These are phyloP conservation scores for Diaporthe ampelina DNA, from an alignment of 2,329 filamentous ascomycete species.

Conservation along the genomic window DNA sequence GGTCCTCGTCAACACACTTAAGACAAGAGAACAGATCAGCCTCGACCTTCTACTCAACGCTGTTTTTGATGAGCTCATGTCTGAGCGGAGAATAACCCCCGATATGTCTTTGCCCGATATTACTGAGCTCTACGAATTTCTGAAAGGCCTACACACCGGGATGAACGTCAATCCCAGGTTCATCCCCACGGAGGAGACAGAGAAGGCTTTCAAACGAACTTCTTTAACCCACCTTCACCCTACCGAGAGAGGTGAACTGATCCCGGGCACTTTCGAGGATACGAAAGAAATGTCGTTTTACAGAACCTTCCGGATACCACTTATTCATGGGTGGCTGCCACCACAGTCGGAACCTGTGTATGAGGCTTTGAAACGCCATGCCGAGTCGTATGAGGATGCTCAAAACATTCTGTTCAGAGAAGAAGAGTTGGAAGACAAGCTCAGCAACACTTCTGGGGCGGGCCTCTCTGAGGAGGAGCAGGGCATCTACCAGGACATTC, in stretches of 20 bases:
- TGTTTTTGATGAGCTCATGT: constrained; percentile 94
- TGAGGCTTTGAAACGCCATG: constrained; percentile 79
- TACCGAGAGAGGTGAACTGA: constrained; percentile 60
- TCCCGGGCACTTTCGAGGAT: constrained; percentile 84
- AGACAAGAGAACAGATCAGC: constrained; percentile 88
- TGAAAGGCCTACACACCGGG: constrained; percentile 90
- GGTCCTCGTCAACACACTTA: constrained; percentile 81
- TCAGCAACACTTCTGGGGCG: constrained; percentile 64
- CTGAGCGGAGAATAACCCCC: constrained; percentile 73
- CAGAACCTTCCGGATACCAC: constrained; percentile 86
- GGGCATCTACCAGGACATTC: constrained; percentile 84
- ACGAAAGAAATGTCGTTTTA: constrained; percentile 94
- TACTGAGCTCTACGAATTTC: constrained; percentile 86
- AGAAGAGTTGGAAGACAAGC: constrained; percentile 87
- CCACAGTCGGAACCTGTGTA: constrained; percentile 75
- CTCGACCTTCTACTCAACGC: constrained; percentile 88
- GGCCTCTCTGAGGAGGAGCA: constrained; percentile 82
- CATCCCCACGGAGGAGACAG: constrained; percentile 68
- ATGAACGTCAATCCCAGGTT: constrained; percentile 99
- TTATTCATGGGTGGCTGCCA: constrained; percentile 95
- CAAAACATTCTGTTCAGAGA: constrained; percentile 91
- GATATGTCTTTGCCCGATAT: constrained; percentile 84
- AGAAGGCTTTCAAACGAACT: constrained; percentile 63
- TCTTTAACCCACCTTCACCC: constrained; percentile 67
- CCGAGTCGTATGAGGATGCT: constrained; percentile 90